Conservation (phyloP, 73 alveolate species). For the Stentor coeruleus region DNA sequence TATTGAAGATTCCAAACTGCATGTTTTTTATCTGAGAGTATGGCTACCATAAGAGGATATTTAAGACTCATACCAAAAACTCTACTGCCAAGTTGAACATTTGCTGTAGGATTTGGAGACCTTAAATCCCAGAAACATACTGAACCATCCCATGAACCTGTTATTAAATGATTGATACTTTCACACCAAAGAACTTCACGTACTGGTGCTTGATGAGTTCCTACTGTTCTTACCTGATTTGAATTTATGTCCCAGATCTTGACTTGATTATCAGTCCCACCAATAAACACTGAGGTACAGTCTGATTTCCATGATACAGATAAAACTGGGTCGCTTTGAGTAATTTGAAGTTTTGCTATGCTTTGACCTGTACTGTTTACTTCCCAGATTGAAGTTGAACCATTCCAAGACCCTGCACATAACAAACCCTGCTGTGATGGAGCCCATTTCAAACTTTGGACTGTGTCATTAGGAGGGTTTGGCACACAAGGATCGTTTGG, state of each 20-base stretch:
- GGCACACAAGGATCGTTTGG: background rate
- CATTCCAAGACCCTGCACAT: conserved; percentile 12
- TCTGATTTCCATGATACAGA: conserved; percentile 5
- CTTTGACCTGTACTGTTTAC: background rate
- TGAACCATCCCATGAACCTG: conserved; percentile 9
- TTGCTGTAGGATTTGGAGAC: background rate
- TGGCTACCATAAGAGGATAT: conserved; percentile 8
- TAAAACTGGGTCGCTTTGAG: conserved; percentile 18
- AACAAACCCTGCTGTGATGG: conserved; percentile 5
- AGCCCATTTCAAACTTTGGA: conserved; percentile 26
- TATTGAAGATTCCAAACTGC: conserved; percentile 12
- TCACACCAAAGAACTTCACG: background rate
- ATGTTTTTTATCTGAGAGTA: background rate
- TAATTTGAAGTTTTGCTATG: background rate
- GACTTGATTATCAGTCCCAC: conserved; percentile 26
- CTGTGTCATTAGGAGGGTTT: conserved; percentile 28
- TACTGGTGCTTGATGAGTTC: conserved; percentile 16
- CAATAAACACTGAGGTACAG: conserved; percentile 7
- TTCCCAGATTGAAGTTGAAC: conserved; percentile 1
- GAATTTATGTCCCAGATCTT: conserved; percentile 23
- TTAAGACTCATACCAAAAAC: conserved; percentile 17
- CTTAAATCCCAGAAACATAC: conserved; percentile 25
- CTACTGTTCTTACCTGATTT: background rate
- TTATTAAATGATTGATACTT: background rate
- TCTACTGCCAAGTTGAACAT: background rate